Conservation (phyloP, 2,329 filamentous ascomycete species). For the Xenosphaeropsis pyriputrescens region DNA sequence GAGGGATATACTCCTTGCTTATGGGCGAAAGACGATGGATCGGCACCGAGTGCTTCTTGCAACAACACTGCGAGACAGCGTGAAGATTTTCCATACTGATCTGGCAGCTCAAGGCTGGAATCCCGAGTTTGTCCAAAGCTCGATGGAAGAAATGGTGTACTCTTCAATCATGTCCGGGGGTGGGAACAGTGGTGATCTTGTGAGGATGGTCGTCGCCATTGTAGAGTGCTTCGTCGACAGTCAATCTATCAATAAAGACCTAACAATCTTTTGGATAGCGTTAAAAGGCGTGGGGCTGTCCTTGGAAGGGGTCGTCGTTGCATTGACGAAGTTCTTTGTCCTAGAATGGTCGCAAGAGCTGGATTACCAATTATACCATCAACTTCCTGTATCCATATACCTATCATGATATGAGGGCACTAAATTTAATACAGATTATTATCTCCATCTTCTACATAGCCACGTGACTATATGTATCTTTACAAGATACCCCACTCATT, state of each 20-base stretch:
- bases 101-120: constrained; percentile 16
- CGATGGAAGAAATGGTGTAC: constrained; percentile 16
- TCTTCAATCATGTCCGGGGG: constrained; percentile 15
- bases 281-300: not conserved
- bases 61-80: constrained; percentile 4
- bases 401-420: no score
- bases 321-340: constrained; percentile 19
- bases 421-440: no score
- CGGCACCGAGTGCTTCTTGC: constrained; percentile 10
- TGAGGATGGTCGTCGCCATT: constrained; percentile 16
- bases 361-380: constrained; percentile 21
- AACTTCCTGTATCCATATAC: constrained; percentile 10
- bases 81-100: constrained; percentile 1
- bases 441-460: no score
- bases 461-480: no score
- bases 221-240: constrained; percentile 4
- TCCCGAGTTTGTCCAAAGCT: constrained; percentile 10
- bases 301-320: constrained; percentile 12
- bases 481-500: no score
- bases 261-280: constrained; percentile 1
- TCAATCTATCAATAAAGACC: constrained; percentile 2
- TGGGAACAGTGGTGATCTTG: constrained; percentile 18
- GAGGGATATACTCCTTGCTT: constrained; percentile 17
- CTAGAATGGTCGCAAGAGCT: constrained; percentile 21
- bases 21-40: constrained; percentile 14